Conservation (phyloP, 345 rosid genomes). For the Camelina neglecta region DNA sequence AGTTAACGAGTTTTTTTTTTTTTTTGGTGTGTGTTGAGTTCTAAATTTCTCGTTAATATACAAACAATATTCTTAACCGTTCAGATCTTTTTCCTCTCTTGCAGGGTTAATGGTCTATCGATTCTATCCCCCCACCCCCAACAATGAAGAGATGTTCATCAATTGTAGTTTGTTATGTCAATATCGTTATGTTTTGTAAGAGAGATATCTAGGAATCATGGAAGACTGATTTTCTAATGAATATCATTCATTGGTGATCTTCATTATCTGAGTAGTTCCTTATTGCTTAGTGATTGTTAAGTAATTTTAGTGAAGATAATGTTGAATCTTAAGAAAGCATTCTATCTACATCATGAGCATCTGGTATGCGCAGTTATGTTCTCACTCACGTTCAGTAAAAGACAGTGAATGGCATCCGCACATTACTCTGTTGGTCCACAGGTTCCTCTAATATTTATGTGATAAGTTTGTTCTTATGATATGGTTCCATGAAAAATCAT, state of each 20-base stretch:
- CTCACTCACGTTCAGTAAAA: not conserved
- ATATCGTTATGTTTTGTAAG: constrained; percentile 14
- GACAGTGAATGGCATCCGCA: not conserved
- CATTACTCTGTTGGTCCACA: constrained; percentile 7
- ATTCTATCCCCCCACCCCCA: constrained; percentile 2
- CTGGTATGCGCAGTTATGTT: not conserved
- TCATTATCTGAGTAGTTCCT: constrained; percentile 7
- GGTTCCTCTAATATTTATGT: not conserved
- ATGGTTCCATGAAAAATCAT: constrained; percentile 3
- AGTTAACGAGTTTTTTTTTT: not conserved
- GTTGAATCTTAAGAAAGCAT: constrained; percentile 28
- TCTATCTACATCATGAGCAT: constrained; percentile 13
- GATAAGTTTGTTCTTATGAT: constrained; percentile 1
- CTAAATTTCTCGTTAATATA: not conserved
- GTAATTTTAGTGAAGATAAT: not conserved
- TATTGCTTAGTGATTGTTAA: constrained; percentile 18
- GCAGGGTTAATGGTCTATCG: constrained; percentile 24
- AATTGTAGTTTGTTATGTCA: constrained; percentile 25
- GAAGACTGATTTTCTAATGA: constrained; percentile 3
- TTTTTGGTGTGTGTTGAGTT: not conserved
- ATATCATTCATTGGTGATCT: constrained; percentile 5
- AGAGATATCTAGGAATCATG: constrained; percentile 9
- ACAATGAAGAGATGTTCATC: constrained; percentile 25
- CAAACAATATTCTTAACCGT: constrained; percentile 7
- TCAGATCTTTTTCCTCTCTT: not conserved